Evolutionary conservation across 2,329 filamentous ascomycete genomes (phyloP), one percentile per base, ranked within the genome.

Genomic region (Phialophora verrucosa): DNA sequence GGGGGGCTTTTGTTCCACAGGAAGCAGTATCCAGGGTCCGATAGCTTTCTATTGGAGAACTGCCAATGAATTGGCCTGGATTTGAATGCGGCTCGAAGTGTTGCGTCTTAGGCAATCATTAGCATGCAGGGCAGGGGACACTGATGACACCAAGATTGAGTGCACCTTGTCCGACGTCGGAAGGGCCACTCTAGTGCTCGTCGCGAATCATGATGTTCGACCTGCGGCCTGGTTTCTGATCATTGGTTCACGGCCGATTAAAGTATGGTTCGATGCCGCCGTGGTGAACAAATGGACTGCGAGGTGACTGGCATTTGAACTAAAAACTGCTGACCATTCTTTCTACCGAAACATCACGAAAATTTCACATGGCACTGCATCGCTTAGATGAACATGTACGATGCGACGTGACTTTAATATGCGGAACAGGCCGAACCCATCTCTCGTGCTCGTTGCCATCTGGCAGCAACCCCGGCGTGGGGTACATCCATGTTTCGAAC

Each of bases 41-140:
- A 8, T 12, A 38, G 23, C 10, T n/a, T n/a, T 12, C 25, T 25
- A 27, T 51, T 20, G 29, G 27, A 53, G 38, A 64, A 23, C 25
- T 25, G 17, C 66, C 59, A 68, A 65, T 68, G 25, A 60, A 25
- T 23, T 3, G 14, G 29, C 8, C 50, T 32, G 59, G 62, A 68
- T 65, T 68, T 47, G 25, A 56, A 68, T 65, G 66, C 62, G 65
- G 66, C 62, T 61, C 66, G 58, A 59, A 53, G 53, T 59, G 11
- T 27, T 31, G 23, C 44, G 50, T 47, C 23, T 42, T 32, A 59
- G 35, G 63, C 32, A 32, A 53, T 47, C 29, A 56, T 57, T 63
- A 53, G 47, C 63, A 68, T 68, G 66, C 66, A 68, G 62, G 65
- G 65, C 64, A 66, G 56, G 65, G 65, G 27, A 50, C 27, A 27